Base-by-base conservation (phyloP, 208 protist species). In the Endotrypanum monterogeii region DNA sequence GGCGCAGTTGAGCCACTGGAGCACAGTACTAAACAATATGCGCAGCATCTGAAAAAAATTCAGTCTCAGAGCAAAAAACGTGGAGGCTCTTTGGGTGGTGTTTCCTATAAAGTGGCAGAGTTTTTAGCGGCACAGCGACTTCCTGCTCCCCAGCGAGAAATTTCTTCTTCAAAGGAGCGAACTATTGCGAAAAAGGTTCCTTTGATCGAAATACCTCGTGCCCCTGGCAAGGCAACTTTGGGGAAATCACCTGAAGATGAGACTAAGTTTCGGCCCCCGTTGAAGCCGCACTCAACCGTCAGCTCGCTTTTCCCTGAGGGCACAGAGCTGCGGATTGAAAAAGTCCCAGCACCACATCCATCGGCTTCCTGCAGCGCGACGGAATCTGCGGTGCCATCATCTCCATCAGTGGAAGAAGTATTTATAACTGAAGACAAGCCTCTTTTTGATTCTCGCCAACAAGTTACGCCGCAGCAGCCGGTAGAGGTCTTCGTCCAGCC, bases 31-130 rank as follows among this genome's bases (percentile, higher is more conserved):
- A 85, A 83, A 35, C 67, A 83, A 58, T 94, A 94, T 58, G 84
- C 87, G 18, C 82, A 93, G 51, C 87, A 96, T 32, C 78, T 94
- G 5, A 95, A 91, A 71, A 93, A 83, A 44, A 92, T 96, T 41
- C 90, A 94, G 67, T 74, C 70, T 39, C 89, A 96, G 69, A 94
- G 89, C 75, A 90, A 87, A 52, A 92, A 89, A 65, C 83, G 83
- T 28, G 90, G 89, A 54, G 90, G 89, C 3, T 94, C 90, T 2
- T 67, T 97, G 14, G 90, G 87, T 70, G 83, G 83, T 57, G 92
- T 97, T 14, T 94, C 92, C 20, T 95, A 93, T 63, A 95, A 92
- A 63, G 89, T 97, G 37, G 80, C 86, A 0, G 89, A 97, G 71
- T 97, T 97, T 84, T 72, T 97, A 16, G 83, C 84, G 58, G 83